Base-by-base conservation (phyloP, 1,284 basidiomycete species). In the Puccinia sorghi region DNA sequence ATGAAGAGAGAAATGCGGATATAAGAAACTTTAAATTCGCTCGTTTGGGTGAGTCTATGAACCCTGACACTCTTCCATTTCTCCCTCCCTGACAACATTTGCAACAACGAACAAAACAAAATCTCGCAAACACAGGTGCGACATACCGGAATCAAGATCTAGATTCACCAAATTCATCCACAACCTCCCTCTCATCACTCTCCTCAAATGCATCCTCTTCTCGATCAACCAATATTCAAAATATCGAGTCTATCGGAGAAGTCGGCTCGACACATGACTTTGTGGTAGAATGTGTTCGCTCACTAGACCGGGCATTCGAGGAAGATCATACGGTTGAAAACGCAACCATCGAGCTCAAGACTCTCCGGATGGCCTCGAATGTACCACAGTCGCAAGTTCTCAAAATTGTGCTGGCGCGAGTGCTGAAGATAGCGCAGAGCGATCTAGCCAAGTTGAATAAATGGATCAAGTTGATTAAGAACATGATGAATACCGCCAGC, bases 321-420 rank as follows among this genome's bases (percentile, higher is more conserved):
- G 94, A 96, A 85, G 90, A 88, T 1, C 94, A 96, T 86, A 92
- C 91, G 5, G 89, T 94, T 72, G 93, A 95, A 82, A 93, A 96
- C 85, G 93, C 93, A 0, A 88, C 92, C 0, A 93, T 96, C 82
- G 93, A 96, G 84, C 88, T 96, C 81, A 96, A 95, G 87, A 96
- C 93, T 71, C 88, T 96, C 73, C 90, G 94, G 64, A 96, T 96
- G 94, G 93, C 93, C 57, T 91, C 90, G 81, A 96, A 96, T 83
- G 94, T 95, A 63, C 88, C 91, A 4, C 87, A 94, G 37, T 87
- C 87, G 22, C 88, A 89, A 80, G 93, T 96, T 64, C 88, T 91
- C 72, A 90, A 91, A 84, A 90, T 90, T 17, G 92, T 94, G 39
- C 87, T 95, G 46, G 87, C 87, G 22, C 90, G 89, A 41, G 87